Percentiles rank a stretch among this genome's conserved stretches.
These are phyloP conservation scores for Escovopsis weberi DNA, from an alignment of 2,329 filamentous ascomycete species.

Conservation along the genomic window DNA sequence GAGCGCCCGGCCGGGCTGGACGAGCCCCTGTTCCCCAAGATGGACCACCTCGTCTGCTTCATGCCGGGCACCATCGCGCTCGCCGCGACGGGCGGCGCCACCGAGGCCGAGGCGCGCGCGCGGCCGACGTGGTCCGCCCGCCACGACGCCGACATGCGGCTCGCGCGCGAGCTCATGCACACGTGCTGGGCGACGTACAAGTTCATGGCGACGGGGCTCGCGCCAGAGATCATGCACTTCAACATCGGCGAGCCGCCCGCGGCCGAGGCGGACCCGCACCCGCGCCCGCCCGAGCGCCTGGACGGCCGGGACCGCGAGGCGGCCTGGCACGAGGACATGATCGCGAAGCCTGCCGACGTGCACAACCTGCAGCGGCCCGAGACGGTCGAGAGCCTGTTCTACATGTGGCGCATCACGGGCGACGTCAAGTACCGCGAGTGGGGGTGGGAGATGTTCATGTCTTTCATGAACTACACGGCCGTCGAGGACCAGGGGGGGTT, in stretches of 20 bases:
- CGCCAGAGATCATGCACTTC: slow-evolving; percentile 90
- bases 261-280: slow-evolving; percentile 34
- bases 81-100: slow-evolving; percentile 64
- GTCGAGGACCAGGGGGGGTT: slow-evolving; percentile 69
- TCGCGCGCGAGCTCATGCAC: slow-evolving; percentile 83
- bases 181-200: slow-evolving; percentile 99
- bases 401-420: slow-evolving; percentile 97
- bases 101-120: slow-evolving; percentile 61
- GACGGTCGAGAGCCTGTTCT: slow-evolving; percentile 90
- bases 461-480: slow-evolving; percentile 73
- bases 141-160: slow-evolving; percentile 73
- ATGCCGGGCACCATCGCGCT: slow-evolving; percentile 92
- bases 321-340: slow-evolving; percentile 62
- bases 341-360: slow-evolving; percentile 64
- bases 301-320: slow-evolving; percentile 31
- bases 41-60: slow-evolving; percentile 98
- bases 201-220: slow-evolving; percentile 77
- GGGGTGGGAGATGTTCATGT: slow-evolving; percentile 98
- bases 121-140: slow-evolving; percentile 51
- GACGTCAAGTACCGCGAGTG: slow-evolving; percentile 82
- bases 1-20: slow-evolving; percentile 66
- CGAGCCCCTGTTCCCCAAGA: slow-evolving; percentile 61
- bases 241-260: slow-evolving; percentile 55
- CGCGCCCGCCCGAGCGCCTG: slow-evolving; percentile 28
- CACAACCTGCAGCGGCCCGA: slow-evolving; percentile 94